Percentiles rank a stretch among this genome's conserved stretches.
These are phyloP conservation scores for Chrysopogon serrulatus DNA, from an alignment of 176 grass and related monocot species.

Conservation along the genomic window DNA sequence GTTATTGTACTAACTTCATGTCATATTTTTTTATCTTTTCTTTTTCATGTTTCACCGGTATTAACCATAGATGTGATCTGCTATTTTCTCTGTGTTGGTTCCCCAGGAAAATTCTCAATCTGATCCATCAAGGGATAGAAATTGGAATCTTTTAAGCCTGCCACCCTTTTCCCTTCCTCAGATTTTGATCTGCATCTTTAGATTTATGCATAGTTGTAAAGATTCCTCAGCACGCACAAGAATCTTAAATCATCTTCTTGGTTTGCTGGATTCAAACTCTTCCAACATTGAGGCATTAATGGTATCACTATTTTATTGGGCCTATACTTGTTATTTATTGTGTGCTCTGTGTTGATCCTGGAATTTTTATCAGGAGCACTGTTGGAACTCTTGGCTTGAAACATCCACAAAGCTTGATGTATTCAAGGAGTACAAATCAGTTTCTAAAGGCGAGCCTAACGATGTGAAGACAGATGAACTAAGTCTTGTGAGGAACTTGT, in stretches of 20 bases:
- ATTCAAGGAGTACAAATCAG: conserved; percentile 52
- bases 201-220: conserved; percentile 81
- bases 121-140: conserved; percentile 57
- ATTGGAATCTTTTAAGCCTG: conserved; percentile 32
- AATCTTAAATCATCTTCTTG: conserved; percentile 74
- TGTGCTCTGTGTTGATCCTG: conserved; percentile 21
- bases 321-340: conserved; percentile 20
- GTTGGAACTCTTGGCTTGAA: conserved; percentile 79
- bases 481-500: conserved; percentile 73
- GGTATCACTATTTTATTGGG: conserved; percentile 51
- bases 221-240: conserved; percentile 68
- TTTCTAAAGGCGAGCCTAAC: conserved; percentile 30
- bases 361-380: conserved; percentile 52
- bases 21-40: not conserved
- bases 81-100: conserved; percentile 51
- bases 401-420: conserved; percentile 57
- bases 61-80: not conserved
- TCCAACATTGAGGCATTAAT: conserved; percentile 88
- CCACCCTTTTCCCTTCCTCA: conserved; percentile 87
- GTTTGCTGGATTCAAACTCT: conserved; percentile 82
- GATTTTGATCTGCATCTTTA: conserved; percentile 89
- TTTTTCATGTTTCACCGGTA: not conserved
- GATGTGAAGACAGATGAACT: conserved; percentile 51
- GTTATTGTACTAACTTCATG: conserved; percentile 30
- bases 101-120: conserved; percentile 61